Percentiles rank a stretch among this genome's conserved stretches.
phyloP scores from a whole-genome alignment of 2,329 filamentous ascomycete species.

The Mariannaea sp. region DNA sequence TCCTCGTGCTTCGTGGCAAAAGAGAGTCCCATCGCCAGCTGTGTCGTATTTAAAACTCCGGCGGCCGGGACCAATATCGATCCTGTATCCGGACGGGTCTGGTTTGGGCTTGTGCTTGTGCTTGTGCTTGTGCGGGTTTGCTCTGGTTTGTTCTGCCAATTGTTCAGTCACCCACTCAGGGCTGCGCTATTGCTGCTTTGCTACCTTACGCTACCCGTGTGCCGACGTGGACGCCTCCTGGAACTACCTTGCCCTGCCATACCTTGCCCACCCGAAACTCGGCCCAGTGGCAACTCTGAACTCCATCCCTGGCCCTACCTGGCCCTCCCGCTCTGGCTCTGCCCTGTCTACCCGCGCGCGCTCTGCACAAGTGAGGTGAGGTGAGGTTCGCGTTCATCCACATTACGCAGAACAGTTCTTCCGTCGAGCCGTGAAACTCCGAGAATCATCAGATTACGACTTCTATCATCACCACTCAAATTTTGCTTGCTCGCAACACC shows the following conservation, averaged over 20 bases:
- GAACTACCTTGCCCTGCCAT: not conserved
- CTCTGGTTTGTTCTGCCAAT: too few relatives aligned
- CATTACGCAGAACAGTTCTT: not conserved
- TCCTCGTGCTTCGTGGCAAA: too few relatives aligned
- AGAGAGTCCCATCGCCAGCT: too few relatives aligned
- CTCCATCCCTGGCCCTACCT: not conserved
- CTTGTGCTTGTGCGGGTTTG: conserved; percentile 3
- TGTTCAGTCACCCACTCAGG: conserved; percentile 10
- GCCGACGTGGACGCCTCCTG: too few relatives aligned
- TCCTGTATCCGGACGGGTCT: not conserved
- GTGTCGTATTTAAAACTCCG: not conserved
- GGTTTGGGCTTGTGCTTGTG: conserved; percentile 4
- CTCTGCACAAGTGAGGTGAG: not conserved
- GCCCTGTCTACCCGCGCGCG: too few relatives aligned
- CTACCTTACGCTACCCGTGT: not conserved
- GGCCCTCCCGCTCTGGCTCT: not conserved
- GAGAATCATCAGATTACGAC: not conserved
- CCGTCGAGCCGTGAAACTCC: conserved; percentile 1
- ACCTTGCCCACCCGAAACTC: not conserved
- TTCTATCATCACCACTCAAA: conserved; percentile 1
- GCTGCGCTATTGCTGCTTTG: conserved; percentile 5
- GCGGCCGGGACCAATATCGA: conserved; percentile 5
- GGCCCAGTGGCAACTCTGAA: not conserved
- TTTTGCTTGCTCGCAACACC: conserved; percentile 3
- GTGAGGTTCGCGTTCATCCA: not conserved